phyloP scores from a whole-genome alignment of 345 rosid species.

The sweet orange (Citrus sinensis) region DNA sequence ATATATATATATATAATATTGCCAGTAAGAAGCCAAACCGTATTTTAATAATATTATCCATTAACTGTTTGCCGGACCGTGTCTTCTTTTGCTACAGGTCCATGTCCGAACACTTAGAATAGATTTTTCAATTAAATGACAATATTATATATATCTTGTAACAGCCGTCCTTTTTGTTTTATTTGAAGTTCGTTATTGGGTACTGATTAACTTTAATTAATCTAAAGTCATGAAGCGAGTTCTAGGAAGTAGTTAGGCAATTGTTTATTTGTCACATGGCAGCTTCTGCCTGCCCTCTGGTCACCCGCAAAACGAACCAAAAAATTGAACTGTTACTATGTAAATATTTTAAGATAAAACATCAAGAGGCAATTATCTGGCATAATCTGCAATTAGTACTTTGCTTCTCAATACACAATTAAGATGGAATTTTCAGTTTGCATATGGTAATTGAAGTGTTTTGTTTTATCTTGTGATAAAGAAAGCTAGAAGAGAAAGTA shows the following conservation, averaged over 20 bases:
- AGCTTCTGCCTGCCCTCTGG: background rate
- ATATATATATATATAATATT: too few species aligned
- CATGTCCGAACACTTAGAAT: background rate
- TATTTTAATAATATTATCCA: background rate
- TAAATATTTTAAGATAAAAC: background rate
- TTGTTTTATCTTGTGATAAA: constrained; percentile 9
- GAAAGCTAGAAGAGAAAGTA: constrained; percentile 80
- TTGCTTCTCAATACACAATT: background rate
- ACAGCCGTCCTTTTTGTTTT: background rate
- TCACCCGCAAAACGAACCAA: background rate
- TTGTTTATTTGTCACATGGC: background rate
- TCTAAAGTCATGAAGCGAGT: background rate
- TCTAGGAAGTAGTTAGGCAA: background rate
- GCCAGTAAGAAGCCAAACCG: background rate
- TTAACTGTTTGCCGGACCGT: background rate
- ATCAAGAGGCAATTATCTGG: background rate
- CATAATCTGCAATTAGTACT: background rate
- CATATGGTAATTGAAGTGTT: background rate
- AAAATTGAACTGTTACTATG: background rate
- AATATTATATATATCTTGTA: background rate
- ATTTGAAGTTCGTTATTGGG: background rate
- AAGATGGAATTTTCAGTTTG: background rate
- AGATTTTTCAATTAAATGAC: background rate
- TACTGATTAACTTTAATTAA: background rate
- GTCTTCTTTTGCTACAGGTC: background rate